These are phyloP conservation scores for Colletotrichum lentis DNA, from an alignment of 2,329 filamentous ascomycete species.

Conservation along the genomic window DNA sequence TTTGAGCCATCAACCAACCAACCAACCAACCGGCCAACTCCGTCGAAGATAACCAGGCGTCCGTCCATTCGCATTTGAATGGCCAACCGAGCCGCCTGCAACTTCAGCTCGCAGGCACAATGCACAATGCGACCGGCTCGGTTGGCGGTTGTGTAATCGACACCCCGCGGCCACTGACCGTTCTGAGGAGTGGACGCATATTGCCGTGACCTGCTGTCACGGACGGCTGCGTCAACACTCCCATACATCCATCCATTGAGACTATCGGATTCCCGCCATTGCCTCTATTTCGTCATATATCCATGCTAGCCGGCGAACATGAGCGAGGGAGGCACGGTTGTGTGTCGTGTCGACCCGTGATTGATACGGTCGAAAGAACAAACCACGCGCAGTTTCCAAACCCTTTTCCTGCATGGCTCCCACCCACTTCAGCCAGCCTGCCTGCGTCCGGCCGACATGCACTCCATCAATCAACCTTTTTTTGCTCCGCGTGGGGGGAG, in stretches of 20 bases:
- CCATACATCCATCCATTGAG: slow-evolving; percentile 8
- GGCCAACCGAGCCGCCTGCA: slow-evolving; percentile 16
- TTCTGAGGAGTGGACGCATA: slow-evolving; percentile 11
- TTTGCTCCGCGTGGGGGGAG: slow-evolving; percentile 22
- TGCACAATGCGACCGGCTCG: slow-evolving; percentile 10
- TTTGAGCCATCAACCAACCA: background rate
- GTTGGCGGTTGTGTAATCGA: slow-evolving; percentile 16
- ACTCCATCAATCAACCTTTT: slow-evolving; percentile 9
- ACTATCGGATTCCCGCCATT: slow-evolving; percentile 19
- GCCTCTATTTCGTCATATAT: background rate
- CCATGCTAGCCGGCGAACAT: slow-evolving; percentile 1
- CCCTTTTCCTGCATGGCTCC: background rate
- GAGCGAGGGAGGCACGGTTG: slow-evolving; percentile 20
- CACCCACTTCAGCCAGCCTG: slow-evolving; percentile 1
- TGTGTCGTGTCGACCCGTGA: slow-evolving; percentile 17
- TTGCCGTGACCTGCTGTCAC: slow-evolving; percentile 2
- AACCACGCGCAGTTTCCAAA: slow-evolving; percentile 1
- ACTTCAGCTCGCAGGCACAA: slow-evolving; percentile 3
- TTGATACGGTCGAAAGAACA: background rate
- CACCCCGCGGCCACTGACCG: slow-evolving; percentile 21
- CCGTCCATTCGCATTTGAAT: slow-evolving; percentile 13
- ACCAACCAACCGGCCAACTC: background rate
- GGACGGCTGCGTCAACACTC: slow-evolving; percentile 18
- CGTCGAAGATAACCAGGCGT: background rate
- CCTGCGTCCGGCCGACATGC: slow-evolving; percentile 8